These are phyloP conservation scores for Pseudozyma pruni DNA, from an alignment of 1,284 basidiomycete species.

Conservation along the genomic window DNA sequence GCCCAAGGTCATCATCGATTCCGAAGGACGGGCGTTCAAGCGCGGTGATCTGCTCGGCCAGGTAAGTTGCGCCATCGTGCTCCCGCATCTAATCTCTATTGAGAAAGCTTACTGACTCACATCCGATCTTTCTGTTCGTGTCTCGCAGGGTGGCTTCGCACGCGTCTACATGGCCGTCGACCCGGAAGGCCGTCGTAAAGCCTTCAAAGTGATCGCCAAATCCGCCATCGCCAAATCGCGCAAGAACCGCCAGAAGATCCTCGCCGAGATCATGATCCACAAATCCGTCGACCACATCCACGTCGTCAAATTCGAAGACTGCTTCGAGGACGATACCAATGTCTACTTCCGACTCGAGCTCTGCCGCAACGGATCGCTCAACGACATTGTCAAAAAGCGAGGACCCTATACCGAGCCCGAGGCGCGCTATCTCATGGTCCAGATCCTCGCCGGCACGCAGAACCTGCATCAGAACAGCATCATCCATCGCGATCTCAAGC, in stretches of 20 bases:
- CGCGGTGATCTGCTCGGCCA: slow-evolving; percentile 60
- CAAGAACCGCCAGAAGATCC: slow-evolving; percentile 75
- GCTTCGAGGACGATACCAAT: slow-evolving; percentile 93
- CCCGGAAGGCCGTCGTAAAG: slow-evolving; percentile 64
- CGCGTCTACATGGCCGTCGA: slow-evolving; percentile 66
- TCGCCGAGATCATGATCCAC: slow-evolving; percentile 99
- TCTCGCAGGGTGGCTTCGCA: slow-evolving; percentile 66
- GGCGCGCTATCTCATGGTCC: slow-evolving; percentile 89
- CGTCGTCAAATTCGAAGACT: slow-evolving; percentile 90
- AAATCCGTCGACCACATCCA: slow-evolving; percentile 89
- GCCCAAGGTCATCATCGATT: slow-evolving; percentile 60
- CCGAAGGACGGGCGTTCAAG: slow-evolving; percentile 49
- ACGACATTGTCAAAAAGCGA: slow-evolving; percentile 91
- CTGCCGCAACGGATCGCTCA: slow-evolving; percentile 81
- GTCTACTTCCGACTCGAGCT: slow-evolving; percentile 97
- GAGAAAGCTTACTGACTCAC: background rate
- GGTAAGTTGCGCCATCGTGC: slow-evolving; percentile 22
- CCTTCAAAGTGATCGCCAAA: slow-evolving; percentile 70
- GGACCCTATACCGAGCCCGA: slow-evolving; percentile 91
- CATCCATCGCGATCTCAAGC: slow-evolving; percentile 76
- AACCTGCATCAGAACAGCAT: slow-evolving; percentile 94
- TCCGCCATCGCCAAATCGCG: slow-evolving; percentile 67
- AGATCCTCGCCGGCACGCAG: slow-evolving; percentile 92
- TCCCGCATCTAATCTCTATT: background rate
- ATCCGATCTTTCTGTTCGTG: background rate